Base-by-base conservation (phyloP, 352 stramenopile species). In the Phytophthora melonis region DNA sequence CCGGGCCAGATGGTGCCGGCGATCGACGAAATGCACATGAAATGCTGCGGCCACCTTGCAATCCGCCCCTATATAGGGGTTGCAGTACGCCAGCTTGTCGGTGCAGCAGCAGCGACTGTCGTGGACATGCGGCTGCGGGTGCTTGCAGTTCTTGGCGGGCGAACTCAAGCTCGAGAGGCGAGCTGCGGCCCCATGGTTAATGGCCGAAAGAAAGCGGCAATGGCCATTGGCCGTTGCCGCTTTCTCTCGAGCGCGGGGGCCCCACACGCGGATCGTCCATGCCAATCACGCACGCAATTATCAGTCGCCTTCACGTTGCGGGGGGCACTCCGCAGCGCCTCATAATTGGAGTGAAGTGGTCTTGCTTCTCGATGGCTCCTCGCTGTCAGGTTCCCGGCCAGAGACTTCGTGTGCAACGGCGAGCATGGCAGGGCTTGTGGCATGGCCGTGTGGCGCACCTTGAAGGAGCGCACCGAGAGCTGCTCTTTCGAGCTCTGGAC, bases 1-100 rank as follows among this genome's bases (percentile, higher is more conserved):
- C 18, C 6, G 3, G 10, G 41, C 63, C 69, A 75, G 56, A 72
- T 68, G 69, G 68, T 41, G 25, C 10, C 14, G 34, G 27, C 58
- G 58, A 72, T 70, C 54, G 54, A 66, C 61, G 27, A 66, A 66
- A 71, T 55, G 61, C 36, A 63, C 19, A 63, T 53, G 57, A 63
- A 63, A 62, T 14, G 41, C 41, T 49, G 41, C 41, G 41, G 41
- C 41, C 16, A 19, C 41, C 19, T 49, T 25, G 23, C n/a, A n/a
- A n/a, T n/a, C n/a, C n/a, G 13, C 34, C 9, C 34, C 34, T 41
- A 32, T 18, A 45, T 45, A 45, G 36, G 36, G 36, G 41, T 49
- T 49, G n/a, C n/a, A n/a, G n/a, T n/a, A n/a, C 41, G 18, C 13
- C 41, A 49, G 41, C 41, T 49, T 49, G 41, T 16, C 36, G 0